phyloP scores from a whole-genome alignment of 805 yeast species.

The Candida broadrunensis region DNA sequence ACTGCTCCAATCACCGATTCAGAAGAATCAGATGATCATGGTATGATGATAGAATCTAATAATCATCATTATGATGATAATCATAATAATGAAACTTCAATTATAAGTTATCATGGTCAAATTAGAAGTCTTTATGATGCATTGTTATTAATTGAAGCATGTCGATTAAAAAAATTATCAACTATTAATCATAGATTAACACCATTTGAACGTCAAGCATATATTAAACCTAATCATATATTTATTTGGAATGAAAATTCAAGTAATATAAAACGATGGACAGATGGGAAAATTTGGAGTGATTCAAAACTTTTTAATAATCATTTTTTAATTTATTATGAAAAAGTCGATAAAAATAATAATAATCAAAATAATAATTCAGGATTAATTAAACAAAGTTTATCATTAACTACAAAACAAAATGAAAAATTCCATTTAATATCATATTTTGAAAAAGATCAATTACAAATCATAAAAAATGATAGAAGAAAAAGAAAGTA shows the following conservation, averaged over 20 bases:
- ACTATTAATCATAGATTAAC: conserved; percentile 52
- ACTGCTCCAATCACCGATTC: not conserved
- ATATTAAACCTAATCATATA: conserved; percentile 54
- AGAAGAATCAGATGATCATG: not conserved
- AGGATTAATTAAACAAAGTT: conserved; percentile 62
- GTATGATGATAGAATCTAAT: not conserved
- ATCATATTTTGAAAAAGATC: conserved; percentile 33
- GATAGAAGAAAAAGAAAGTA: not conserved
- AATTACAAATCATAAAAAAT: not conserved
- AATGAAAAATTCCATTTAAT: conserved; percentile 57
- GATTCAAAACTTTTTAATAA: conserved; percentile 36
- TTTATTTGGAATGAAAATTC: conserved; percentile 67
- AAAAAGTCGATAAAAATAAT: conserved; percentile 60
- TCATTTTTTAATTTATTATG: not conserved
- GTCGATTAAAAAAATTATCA: conserved; percentile 51
- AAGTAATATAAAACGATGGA: conserved; percentile 70
- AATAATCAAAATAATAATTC: conserved; percentile 6
- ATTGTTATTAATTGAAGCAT: conserved; percentile 58
- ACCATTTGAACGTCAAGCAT: conserved; percentile 47
- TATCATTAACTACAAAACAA: conserved; percentile 48
- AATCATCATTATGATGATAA: not conserved
- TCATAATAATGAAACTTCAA: not conserved
- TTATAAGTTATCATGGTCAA: conserved; percentile 50
- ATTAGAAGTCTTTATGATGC: conserved; percentile 58
- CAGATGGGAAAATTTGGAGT: conserved; percentile 69